These are phyloP conservation scores for Leucoagaricus sp. DNA, from an alignment of 1,284 basidiomycete genomes.

Conservation along the genomic window DNA sequence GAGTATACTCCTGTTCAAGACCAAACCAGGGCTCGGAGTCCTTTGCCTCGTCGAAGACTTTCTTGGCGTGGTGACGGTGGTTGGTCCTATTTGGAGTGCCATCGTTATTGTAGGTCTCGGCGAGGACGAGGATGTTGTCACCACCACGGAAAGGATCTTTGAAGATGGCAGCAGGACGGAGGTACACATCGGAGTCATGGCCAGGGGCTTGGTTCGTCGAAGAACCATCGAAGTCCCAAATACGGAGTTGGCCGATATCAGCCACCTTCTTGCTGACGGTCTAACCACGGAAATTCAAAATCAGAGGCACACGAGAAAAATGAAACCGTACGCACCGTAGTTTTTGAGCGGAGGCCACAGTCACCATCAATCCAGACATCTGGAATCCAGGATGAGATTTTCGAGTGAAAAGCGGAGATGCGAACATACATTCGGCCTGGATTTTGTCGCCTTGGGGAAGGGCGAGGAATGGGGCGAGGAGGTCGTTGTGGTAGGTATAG, in stretches of 20 bases:
- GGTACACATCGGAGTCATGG: slow-evolving; percentile 95
- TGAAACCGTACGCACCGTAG: slow-evolving; percentile 54
- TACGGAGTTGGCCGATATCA: slow-evolving; percentile 84
- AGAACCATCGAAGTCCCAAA: slow-evolving; percentile 99
- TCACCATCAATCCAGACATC: slow-evolving; percentile 97
- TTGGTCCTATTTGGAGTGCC: slow-evolving; percentile 98
- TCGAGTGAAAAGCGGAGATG: slow-evolving; percentile 13
- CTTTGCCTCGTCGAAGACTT: slow-evolving; percentile 91
- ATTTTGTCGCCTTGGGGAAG: slow-evolving; percentile 85
- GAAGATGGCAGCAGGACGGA: slow-evolving; percentile 97
- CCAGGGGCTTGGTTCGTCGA: slow-evolving; percentile 97
- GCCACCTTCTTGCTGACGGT: slow-evolving; percentile 85
- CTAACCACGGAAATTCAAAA: slow-evolving; percentile 37
- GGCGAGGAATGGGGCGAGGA: slow-evolving; percentile 84
- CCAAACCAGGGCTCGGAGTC: slow-evolving; percentile 94
- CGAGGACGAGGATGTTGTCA: slow-evolving; percentile 96
- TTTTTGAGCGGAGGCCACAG: slow-evolving; percentile 91
- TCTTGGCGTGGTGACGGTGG: slow-evolving; percentile 88
- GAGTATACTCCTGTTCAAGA: slow-evolving; percentile 99
- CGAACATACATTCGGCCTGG: slow-evolving; percentile 86
- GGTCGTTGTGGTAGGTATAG: slow-evolving; percentile 69
- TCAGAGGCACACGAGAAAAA: background rate
- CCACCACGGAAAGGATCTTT: slow-evolving; percentile 99
- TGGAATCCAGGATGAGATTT: slow-evolving; percentile 36
- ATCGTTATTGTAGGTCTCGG: slow-evolving; percentile 98